These are phyloP conservation scores for Albophoma yamanashiensis DNA, from an alignment of 2,329 filamentous ascomycete genomes.

Conservation along the genomic window DNA sequence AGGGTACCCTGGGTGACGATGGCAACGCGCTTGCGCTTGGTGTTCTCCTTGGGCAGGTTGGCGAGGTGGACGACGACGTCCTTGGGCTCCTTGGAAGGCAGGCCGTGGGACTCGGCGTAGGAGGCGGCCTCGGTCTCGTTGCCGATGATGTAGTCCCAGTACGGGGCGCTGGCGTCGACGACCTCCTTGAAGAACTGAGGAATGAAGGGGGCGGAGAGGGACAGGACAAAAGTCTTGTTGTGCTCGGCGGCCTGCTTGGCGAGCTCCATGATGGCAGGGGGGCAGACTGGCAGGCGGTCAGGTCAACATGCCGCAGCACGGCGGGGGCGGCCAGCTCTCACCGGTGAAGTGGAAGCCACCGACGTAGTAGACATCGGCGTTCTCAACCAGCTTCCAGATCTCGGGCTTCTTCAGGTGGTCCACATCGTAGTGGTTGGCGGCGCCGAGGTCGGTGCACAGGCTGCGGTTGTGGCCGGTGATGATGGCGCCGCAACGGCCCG, in stretches of 20 bases:
- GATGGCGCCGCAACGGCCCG: slow-evolving; percentile 89
- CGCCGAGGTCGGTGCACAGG: slow-evolving; percentile 89
- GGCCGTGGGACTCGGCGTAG: slow-evolving; percentile 73
- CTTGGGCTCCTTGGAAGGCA: slow-evolving; percentile 66
- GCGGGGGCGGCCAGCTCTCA: slow-evolving; percentile 11
- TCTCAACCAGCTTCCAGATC: slow-evolving; percentile 87
- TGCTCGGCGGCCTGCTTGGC: slow-evolving; percentile 80
- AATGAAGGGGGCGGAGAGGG: slow-evolving; percentile 92
- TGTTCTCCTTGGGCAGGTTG: slow-evolving; percentile 86
- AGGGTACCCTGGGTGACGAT: slow-evolving; percentile 93
- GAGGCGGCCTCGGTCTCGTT: slow-evolving; percentile 92
- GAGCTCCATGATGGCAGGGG: slow-evolving; percentile 79
- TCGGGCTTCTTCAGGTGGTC: slow-evolving; percentile 85
- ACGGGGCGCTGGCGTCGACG: slow-evolving; percentile 73
- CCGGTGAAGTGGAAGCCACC: slow-evolving; percentile 92
- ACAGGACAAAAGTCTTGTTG: slow-evolving; percentile 88
- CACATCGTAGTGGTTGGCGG: slow-evolving; percentile 93
- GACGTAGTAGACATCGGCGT: slow-evolving; percentile 81
- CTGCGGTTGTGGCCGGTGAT: slow-evolving; percentile 95
- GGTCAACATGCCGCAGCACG: background rate
- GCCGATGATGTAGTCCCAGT: slow-evolving; percentile 93
- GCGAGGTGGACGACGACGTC: slow-evolving; percentile 81
- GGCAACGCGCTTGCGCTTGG: slow-evolving; percentile 69
- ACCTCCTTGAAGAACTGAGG: slow-evolving; percentile 96
- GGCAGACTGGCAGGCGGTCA: slow-evolving; percentile 51